Conservation (phyloP, 2,329 filamentous ascomycete genomes). For the Trichoderma endophyticum region DNA sequence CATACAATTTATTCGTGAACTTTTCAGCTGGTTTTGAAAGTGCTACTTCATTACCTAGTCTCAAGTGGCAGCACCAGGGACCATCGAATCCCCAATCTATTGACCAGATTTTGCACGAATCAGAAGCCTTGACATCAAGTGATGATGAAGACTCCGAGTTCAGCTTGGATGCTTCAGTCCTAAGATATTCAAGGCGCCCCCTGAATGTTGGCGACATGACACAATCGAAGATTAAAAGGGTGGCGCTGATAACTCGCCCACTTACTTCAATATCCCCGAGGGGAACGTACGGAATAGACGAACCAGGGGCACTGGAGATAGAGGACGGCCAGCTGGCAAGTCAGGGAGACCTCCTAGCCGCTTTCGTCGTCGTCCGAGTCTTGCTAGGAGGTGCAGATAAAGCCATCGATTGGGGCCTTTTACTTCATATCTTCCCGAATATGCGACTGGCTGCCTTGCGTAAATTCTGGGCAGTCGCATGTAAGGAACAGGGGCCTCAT, state of each 20-base stretch:
- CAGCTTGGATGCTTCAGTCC: not conserved
- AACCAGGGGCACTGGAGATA: not conserved
- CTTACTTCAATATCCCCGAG: conserved; percentile 28
- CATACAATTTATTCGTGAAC: conserved; percentile 34
- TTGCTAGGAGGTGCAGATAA: conserved; percentile 60
- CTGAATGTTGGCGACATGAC: not conserved
- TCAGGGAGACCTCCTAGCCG: conserved; percentile 45
- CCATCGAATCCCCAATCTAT: conserved; percentile 25
- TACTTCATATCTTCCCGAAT: conserved; percentile 54
- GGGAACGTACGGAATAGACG: not conserved
- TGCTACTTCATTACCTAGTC: not conserved
- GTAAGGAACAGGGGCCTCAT: conserved; percentile 49
- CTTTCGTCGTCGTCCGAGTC: conserved; percentile 56
- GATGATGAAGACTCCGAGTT: conserved; percentile 18
- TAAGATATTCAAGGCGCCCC: not conserved
- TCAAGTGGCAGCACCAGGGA: conserved; percentile 28
- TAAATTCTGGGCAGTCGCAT: conserved; percentile 53
- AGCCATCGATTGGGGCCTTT: conserved; percentile 58
- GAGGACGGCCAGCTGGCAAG: conserved; percentile 22
- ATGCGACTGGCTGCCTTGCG: conserved; percentile 50
- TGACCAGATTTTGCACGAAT: not conserved
- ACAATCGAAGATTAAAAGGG: conserved; percentile 27
- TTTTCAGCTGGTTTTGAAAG: conserved; percentile 23
- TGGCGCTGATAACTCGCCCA: conserved; percentile 29
- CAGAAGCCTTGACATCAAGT: conserved; percentile 16